Evolutionary conservation across 192 early-diverging fungal species (phyloP).

Genomic region (Gonapodya prolifera): DNA sequence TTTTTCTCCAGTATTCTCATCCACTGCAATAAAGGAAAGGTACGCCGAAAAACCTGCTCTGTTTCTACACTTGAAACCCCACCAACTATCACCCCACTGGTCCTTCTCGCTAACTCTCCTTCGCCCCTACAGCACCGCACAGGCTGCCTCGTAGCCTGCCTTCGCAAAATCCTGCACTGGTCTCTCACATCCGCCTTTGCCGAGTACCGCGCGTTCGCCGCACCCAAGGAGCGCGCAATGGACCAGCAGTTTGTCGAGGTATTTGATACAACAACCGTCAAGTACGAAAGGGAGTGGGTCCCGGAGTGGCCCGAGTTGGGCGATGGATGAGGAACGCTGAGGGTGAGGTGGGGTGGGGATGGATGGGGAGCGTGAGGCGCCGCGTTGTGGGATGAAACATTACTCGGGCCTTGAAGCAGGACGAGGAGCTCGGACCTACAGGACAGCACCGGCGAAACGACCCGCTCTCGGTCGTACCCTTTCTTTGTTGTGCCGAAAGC

Average conservation of each 20-base stretch:
- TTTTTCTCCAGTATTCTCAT: no score
- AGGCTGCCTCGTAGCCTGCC: constrained; percentile 86
- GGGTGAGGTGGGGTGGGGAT: no score
- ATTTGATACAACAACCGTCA: neutral
- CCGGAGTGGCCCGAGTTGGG: no score
- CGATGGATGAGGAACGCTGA: no score
- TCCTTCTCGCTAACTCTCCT: constrained; percentile 8
- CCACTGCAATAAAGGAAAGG: constrained; percentile 97
- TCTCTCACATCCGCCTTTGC: constrained; percentile 93
- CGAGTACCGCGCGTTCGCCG: constrained; percentile 85
- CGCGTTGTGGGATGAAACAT: no score
- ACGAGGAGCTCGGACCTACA: no score
- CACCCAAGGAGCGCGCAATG: constrained; percentile 72
- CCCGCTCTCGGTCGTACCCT: no score
- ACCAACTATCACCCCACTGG: neutral
- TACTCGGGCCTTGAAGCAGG: no score
- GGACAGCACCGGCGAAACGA: no score
- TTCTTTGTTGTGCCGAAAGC: no score
- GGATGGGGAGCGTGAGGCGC: no score
- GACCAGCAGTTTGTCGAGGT: constrained; percentile 62
- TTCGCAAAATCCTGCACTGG: constrained; percentile 92
- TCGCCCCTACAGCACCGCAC: constrained; percentile 61
- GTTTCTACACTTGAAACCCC: constrained; percentile 5
- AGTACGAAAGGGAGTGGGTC: no score
- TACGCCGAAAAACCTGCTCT: constrained; percentile 15